phyloP scores from a whole-genome alignment of 371 early-diverging fungal species.

The Dichotomocladium elegans region DNA sequence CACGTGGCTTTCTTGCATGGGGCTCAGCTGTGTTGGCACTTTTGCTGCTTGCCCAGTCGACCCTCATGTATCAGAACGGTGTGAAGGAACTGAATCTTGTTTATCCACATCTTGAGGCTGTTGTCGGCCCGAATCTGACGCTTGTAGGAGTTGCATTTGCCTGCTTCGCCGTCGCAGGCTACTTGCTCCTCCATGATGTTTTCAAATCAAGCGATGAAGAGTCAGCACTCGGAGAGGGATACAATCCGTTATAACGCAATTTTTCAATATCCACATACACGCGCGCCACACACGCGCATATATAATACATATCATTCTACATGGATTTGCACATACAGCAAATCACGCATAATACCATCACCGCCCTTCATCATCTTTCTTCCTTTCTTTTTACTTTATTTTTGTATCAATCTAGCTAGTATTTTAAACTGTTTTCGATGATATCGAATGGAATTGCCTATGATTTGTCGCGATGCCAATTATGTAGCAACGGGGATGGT shows the following conservation, averaged over 20 bases:
- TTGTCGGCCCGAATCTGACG: conserved; percentile 26
- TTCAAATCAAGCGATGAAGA: conserved; percentile 21
- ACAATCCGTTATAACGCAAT: conserved; percentile 31
- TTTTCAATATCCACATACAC: too few relatives aligned
- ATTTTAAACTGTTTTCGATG: too few relatives aligned
- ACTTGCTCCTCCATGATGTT: conserved; percentile 26
- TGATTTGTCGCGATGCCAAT: too few relatives aligned
- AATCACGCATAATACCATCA: too few relatives aligned
- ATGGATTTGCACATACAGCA: too few relatives aligned
- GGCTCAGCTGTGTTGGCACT: conserved; percentile 26
- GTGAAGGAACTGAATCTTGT: conserved; percentile 21
- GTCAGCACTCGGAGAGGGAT: conserved; percentile 20
- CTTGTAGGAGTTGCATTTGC: conserved; percentile 38
- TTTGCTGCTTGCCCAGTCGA: conserved; percentile 22
- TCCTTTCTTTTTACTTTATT: not conserved
- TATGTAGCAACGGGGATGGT: too few relatives aligned
- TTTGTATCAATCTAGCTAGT: not conserved
- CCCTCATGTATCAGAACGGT: conserved; percentile 36
- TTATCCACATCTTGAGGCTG: conserved; percentile 36
- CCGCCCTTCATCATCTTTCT: too few relatives aligned
- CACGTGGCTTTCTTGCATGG: conserved; percentile 37
- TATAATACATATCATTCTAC: too few relatives aligned
- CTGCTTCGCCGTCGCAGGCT: conserved; percentile 20
- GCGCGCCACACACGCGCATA: too few relatives aligned
- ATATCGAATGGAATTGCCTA: too few relatives aligned